phyloP scores from a whole-genome alignment of 768 basidiomycete species.

The Punctularia strigosozonata region DNA sequence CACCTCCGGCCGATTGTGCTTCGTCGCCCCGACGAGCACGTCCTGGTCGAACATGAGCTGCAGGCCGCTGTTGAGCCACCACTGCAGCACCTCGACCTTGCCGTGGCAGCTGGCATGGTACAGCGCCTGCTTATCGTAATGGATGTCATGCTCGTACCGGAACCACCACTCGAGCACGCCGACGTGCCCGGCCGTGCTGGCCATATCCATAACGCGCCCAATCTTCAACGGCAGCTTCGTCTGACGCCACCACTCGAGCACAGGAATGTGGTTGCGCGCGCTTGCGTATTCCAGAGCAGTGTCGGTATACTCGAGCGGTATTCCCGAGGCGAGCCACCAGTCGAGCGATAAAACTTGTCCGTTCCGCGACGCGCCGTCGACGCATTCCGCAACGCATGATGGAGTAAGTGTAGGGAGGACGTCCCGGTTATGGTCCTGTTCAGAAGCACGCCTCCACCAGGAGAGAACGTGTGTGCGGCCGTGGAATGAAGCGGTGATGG shows the following conservation, averaged over 20 bases:
- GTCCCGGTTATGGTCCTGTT: constrained; percentile 49
- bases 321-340: constrained; percentile 48
- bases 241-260: constrained; percentile 77
- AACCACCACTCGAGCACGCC: constrained; percentile 81
- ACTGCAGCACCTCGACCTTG: constrained; percentile 67
- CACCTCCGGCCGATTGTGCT: constrained; percentile 71
- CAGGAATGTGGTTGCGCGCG: constrained; percentile 61
- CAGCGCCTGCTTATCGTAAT: constrained; percentile 67
- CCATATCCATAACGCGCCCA: constrained; percentile 79
- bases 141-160: constrained; percentile 61
- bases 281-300: constrained; percentile 72
- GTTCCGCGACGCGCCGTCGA: constrained; percentile 70
- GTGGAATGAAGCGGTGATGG: constrained; percentile 65
- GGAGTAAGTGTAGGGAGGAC: constrained; percentile 43
- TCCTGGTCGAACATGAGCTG: constrained; percentile 75
- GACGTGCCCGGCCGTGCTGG: constrained; percentile 67
- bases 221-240: constrained; percentile 57
- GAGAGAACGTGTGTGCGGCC: constrained; percentile 61
- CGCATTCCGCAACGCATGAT: constrained; percentile 49
- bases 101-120: constrained; percentile 74
- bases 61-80: constrained; percentile 74
- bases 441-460: constrained; percentile 75
- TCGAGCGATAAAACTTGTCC: constrained; percentile 66
- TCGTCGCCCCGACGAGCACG: constrained; percentile 66
- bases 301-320: constrained; percentile 62